phyloP scores from a whole-genome alignment of 2,329 filamentous ascomycete genomes.

The Neonectria hederae region DNA sequence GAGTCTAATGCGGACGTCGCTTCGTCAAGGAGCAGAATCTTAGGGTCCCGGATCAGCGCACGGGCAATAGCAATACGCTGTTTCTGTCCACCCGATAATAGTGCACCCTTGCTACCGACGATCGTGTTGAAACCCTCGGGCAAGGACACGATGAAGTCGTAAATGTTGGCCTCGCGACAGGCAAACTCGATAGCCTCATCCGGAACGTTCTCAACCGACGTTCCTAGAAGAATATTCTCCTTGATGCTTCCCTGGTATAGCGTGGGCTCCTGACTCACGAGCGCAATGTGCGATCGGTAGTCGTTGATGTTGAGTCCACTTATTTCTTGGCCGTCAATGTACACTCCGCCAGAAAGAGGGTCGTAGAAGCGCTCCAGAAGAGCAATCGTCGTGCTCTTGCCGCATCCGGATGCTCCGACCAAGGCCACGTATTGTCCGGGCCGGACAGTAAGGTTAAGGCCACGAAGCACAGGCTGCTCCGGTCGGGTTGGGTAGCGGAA shows the following conservation, averaged over 20 bases:
- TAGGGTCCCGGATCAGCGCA: conserved; percentile 89
- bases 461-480: conserved; percentile 90
- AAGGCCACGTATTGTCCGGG: conserved; percentile 88
- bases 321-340: conserved; percentile 85
- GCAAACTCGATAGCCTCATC: conserved; percentile 80
- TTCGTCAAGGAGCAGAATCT: conserved; percentile 85
- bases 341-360: conserved; percentile 80
- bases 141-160: conserved; percentile 87
- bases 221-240: conserved; percentile 89
- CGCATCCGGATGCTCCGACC: conserved; percentile 93
- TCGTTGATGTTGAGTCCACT: conserved; percentile 83
- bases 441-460: conserved; percentile 77
- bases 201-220: conserved; percentile 70
- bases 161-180: conserved; percentile 91
- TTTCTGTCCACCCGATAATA: conserved; percentile 92
- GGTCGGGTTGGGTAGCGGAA: conserved; percentile 94
- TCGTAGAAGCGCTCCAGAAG: conserved; percentile 96
- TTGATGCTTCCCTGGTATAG: conserved; percentile 91
- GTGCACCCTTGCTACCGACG: conserved; percentile 85
- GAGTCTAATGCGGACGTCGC: conserved; percentile 81
- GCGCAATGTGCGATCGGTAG: conserved; percentile 83
- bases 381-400: conserved; percentile 93
- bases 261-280: conserved; percentile 94
- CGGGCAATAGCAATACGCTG: conserved; percentile 94
- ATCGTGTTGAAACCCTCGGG: conserved; percentile 87